Base-by-base conservation (phyloP, 2,329 filamentous ascomycete genomes). In the Venturia asperata region DNA sequence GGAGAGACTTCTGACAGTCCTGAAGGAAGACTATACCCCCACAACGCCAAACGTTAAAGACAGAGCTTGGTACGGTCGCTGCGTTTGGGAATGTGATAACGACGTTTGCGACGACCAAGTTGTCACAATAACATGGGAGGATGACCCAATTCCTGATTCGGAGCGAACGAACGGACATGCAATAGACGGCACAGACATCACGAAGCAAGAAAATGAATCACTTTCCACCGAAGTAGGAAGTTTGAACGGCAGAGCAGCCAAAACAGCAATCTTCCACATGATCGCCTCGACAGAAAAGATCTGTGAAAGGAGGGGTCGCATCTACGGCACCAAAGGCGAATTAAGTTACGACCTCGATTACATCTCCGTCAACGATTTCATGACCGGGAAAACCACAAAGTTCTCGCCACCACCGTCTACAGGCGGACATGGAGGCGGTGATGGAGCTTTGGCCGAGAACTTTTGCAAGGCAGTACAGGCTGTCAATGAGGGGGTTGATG, bases 211-310 rank as follows among this genome's bases (percentile, higher is more conserved):
- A 13, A 19, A 58, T 11, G 52, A n/a, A 37, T 27, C 52, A 21
- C 34, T 64, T 15, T 30, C 39, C 15, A 49, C 63, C 13, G 62
- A 64, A 34, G 21, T 60, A 10, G 65, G 27, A 67, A 3, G 65
- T 52, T 69, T 62, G 65, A 76, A 70, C 58, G 74, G 76, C 63
- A 80, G 86, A 30, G 85, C 85, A 1, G 85, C 91, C 55, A 97
- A 97, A 78, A 91, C 88, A 17, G 93, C 92, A 0, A 86, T 87
- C 1, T 90, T 97, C 74, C 93, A 97, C 76, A 97, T 97, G 93
- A 88, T 93, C 1, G 92, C 93, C 1, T 90, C 92, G 67, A 96
- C 92, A 0, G 87, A 90, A 72, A 88, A 88, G 72, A 88, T 95
- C 70, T 97, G 93, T 75, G 85, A 96, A 69, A 86, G 94, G 3